A percentile compares a stretch with the other conserved stretches of the same genome.
Conservation (phyloP, 352 stramenopile genomes). For the Paralagenidium karlingii region DNA sequence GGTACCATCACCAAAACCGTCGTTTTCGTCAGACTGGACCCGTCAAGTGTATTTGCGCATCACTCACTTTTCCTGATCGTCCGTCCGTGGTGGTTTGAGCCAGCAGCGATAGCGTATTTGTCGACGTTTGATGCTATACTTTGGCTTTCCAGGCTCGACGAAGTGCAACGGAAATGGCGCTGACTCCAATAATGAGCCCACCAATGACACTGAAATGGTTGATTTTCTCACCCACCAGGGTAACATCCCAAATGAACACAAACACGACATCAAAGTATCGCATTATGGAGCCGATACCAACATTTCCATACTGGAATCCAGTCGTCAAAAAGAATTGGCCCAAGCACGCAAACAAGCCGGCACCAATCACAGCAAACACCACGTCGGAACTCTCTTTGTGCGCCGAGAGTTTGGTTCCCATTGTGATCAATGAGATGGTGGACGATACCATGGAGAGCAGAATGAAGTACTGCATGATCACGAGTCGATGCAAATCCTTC, state of each 20-base stretch:
- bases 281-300: slow-evolving; percentile 51
- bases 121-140: too few relatives aligned
- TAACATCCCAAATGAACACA: slow-evolving; percentile 35
- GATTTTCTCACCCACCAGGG: slow-evolving; percentile 32
- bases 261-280: slow-evolving; percentile 61
- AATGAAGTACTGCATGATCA: slow-evolving; percentile 34
- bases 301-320: slow-evolving; percentile 43
- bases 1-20: too few relatives aligned
- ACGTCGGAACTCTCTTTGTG: too few relatives aligned
- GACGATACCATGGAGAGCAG: slow-evolving; percentile 21
- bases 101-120: too few relatives aligned
- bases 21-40: too few relatives aligned
- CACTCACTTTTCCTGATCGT: too few relatives aligned
- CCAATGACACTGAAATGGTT: slow-evolving; percentile 47
- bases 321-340: slow-evolving; percentile 39
- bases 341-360: slow-evolving; percentile 30
- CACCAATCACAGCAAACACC: slow-evolving; percentile 24
- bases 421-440: too few relatives aligned
- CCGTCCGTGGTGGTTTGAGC: too few relatives aligned
- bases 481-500: slow-evolving; percentile 23
- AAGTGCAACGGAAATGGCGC: slow-evolving; percentile 35
- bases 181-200: slow-evolving; percentile 28
- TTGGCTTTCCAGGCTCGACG: slow-evolving; percentile 17
- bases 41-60: too few relatives aligned
- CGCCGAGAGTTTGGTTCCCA: too few relatives aligned